phyloP scores from a whole-genome alignment of 73 alveolate species.

The Stentor roeselii region DNA sequence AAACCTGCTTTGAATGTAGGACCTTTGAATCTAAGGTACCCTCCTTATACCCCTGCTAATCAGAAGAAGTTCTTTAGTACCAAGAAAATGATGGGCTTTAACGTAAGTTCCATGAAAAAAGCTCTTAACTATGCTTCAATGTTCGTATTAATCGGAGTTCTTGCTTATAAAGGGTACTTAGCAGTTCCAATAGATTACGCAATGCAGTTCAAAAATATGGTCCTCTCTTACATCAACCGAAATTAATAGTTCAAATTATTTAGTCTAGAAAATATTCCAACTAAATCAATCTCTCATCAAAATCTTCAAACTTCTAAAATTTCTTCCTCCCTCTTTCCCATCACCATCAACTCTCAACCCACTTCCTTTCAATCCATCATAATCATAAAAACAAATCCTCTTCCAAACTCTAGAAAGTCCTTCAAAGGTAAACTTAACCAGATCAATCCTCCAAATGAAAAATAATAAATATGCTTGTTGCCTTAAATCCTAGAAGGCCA shows the following conservation, averaged over 20 bases:
- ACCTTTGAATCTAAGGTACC: constrained; percentile 70
- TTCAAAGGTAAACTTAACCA: no score
- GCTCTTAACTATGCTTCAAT: neutral
- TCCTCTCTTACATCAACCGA: no score
- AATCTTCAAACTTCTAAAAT: neutral
- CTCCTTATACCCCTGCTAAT: constrained; percentile 78
- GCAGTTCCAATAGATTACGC: no score
- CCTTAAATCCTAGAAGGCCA: neutral
- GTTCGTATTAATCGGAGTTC: neutral
- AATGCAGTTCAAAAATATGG: no score
- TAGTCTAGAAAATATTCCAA: no score
- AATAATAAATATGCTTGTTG: neutral
- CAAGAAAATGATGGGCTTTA: neutral
- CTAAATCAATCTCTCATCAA: neutral
- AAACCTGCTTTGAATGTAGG: constrained; percentile 62
- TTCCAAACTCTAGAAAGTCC: neutral
- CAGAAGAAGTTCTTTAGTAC: neutral
- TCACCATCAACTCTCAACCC: no score
- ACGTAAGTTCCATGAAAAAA: neutral
- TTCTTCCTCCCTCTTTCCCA: no score
- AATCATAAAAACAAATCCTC: neutral
- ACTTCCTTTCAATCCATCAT: no score
- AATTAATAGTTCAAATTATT: no score
- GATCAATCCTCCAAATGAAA: neutral
- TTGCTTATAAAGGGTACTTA: neutral